A percentile compares a stretch with the other conserved stretches of the same genome.
Evolutionary conservation across 768 basidiomycete genomes (phyloP).

Genomic region (Podaxis sp.): DNA sequence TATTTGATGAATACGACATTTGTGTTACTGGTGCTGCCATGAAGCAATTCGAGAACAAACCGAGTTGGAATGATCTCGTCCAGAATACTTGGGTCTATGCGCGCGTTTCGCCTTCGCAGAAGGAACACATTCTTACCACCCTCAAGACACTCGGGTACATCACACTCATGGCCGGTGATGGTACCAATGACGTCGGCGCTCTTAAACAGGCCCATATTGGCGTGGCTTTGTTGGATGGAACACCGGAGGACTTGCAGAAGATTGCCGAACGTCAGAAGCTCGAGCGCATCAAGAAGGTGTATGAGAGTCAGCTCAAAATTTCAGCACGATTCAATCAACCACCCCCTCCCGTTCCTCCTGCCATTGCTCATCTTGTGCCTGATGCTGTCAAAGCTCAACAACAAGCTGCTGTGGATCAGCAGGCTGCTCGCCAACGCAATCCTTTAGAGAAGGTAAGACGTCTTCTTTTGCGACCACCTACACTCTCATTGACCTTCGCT

Average conservation of each 20-base stretch:
- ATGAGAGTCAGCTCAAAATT: constrained; percentile 92
- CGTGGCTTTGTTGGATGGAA: constrained; percentile 89
- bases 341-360: constrained; percentile 89
- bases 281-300: constrained; percentile 94
- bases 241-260: constrained; percentile 86
- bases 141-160: constrained; percentile 86
- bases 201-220: constrained; percentile 98
- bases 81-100: constrained; percentile 99
- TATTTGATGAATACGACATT: constrained; percentile 90
- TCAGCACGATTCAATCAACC: constrained; percentile 88
- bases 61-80: constrained; percentile 79
- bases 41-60: constrained; percentile 74
- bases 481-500: constrained; percentile 6
- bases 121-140: constrained; percentile 92
- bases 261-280: constrained; percentile 90
- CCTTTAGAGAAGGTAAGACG: constrained; percentile 83
- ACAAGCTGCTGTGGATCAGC: constrained; percentile 65
- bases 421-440: constrained; percentile 71
- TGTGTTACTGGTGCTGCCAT: constrained; percentile 95
- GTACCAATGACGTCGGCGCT: constrained; percentile 98
- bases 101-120: constrained; percentile 93
- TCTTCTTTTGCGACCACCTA: background rate
- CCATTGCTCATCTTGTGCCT: constrained; percentile 85
- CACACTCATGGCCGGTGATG: constrained; percentile 98
- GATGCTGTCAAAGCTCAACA: constrained; percentile 90